A percentile compares a stretch with the other conserved stretches of the same genome.
Evolutionary conservation across 2,329 filamentous ascomycete species (phyloP).

Genomic region (Cordyceps tenuipes): DNA sequence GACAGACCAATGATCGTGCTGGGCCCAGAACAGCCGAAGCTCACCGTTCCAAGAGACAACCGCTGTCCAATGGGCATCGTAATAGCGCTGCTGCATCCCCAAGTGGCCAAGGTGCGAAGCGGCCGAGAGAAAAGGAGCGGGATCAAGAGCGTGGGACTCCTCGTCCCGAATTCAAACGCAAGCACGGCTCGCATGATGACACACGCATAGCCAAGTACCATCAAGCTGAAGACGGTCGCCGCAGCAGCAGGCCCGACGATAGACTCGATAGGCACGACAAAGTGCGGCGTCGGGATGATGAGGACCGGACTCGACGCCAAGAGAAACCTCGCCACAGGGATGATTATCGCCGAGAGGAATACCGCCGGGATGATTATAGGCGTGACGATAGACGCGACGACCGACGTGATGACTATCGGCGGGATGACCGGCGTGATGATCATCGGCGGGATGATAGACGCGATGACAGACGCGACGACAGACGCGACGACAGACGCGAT

Average conservation of each 20-base stretch:
- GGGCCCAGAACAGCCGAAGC: slow-evolving; percentile 80
- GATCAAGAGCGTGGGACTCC: slow-evolving; percentile 44
- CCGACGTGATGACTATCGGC: slow-evolving; percentile 13
- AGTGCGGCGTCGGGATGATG: slow-evolving; percentile 23
- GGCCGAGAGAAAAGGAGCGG: slow-evolving; percentile 40
- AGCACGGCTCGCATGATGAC: slow-evolving; percentile 45
- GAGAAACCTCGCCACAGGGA: slow-evolving; percentile 20
- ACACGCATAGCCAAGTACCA: slow-evolving; percentile 35
- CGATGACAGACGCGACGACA: slow-evolving; percentile 19
- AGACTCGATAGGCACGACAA: slow-evolving; percentile 29
- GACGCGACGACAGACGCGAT: slow-evolving; percentile 20
- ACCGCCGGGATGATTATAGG: slow-evolving; percentile 17
- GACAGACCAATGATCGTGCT: slow-evolving; percentile 68
- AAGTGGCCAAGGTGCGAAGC: slow-evolving; percentile 42
- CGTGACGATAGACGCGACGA: slow-evolving; percentile 17
- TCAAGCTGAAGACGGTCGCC: slow-evolving; percentile 32
- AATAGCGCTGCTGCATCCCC: slow-evolving; percentile 64
- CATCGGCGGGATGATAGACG: slow-evolving; percentile 19
- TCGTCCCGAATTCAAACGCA: slow-evolving; percentile 51
- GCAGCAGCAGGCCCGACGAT: slow-evolving; percentile 28
- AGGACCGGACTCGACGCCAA: slow-evolving; percentile 14
- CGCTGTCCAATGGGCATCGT: slow-evolving; percentile 50
- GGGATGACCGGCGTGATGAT: slow-evolving; percentile 18
- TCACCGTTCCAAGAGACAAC: slow-evolving; percentile 79
- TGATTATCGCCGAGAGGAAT: slow-evolving; percentile 15